Base-by-base conservation (phyloP, 2,329 filamentous ascomycete genomes). In the Cucurbitaria berberidis region DNA sequence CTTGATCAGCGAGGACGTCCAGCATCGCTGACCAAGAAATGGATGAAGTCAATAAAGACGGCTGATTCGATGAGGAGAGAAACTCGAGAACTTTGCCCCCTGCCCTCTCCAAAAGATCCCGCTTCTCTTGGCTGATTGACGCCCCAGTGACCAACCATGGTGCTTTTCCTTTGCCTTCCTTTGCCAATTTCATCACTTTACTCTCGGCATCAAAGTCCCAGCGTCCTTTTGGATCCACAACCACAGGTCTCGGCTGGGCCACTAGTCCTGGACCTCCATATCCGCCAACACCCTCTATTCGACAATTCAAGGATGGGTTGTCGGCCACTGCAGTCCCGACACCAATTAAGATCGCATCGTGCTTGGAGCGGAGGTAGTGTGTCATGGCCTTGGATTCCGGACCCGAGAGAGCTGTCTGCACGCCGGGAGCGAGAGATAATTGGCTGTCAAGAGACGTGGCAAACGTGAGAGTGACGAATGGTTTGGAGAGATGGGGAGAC, bases 361-460 rank as follows among this genome's bases (percentile, higher is more conserved):
- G 92, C 15, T 83, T 84, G 11, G 88, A 87, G 66, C 93, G 90
- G 24, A 98, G 84, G 72, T 89, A 91, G 75, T 98, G 93, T 0
- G 93, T 97, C 91, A 98, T 96, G 47, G 90, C 84, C 75, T 96
- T 96, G 32, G 91, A 91, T 59, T 87, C 82, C 0, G 89, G 84
- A 3, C 93, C 93, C 1, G 93, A 98, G 13, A 98, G 84, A 0
- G 84, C 81, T 2, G 93, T 98, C 61, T 89, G 89, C n/a, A 86
- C 81, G 13, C 92, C 92, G 0, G 91, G 91, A 0, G 87, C 82
- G 24, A 93, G 82, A 1, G 92, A 85, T 45, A 96, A 82, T 48
- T 87, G 85, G 35, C 89, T 88, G 77, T 98, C 93, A 62, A 99
- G 87, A 3, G 93, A 97, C 6, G 88, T 89, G 19, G 95, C 93